Evolutionary conservation across 768 basidiomycete species (phyloP).

Genomic region (Ramaria rubella): DNA sequence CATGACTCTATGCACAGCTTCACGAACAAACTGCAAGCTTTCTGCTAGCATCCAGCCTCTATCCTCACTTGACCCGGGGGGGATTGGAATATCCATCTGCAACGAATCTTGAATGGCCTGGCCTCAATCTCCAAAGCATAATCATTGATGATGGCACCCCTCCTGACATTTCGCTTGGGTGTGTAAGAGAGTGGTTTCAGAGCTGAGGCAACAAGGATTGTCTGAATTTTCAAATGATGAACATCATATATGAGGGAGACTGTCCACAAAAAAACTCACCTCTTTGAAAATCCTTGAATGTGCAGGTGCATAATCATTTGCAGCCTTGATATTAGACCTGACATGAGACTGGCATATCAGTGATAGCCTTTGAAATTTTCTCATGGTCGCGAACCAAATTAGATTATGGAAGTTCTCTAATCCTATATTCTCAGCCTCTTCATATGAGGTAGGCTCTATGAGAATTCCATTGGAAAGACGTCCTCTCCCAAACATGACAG

Average conservation of each 20-base stretch:
- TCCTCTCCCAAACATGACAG: constrained; percentile 37
- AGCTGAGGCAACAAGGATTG: constrained; percentile 35
- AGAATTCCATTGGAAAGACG: constrained; percentile 35
- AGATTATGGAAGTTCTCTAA: constrained; percentile 1
- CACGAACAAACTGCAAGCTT: constrained; percentile 23
- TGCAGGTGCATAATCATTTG: constrained; percentile 27
- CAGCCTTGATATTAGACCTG: not conserved
- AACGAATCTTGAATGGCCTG: constrained; percentile 29
- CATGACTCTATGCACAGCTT: constrained; percentile 30
- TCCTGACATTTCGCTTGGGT: constrained; percentile 34
- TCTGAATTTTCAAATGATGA: constrained; percentile 21
- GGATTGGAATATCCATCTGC: constrained; percentile 22
- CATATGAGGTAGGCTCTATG: constrained; percentile 23
- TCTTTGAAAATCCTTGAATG: constrained; percentile 45
- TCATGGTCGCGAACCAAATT: not conserved
- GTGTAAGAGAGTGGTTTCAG: constrained; percentile 39
- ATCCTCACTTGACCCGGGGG: constrained; percentile 11
- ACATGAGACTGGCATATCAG: not conserved
- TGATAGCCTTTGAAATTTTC: not conserved
- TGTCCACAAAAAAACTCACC: constrained; percentile 16
- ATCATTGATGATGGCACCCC: constrained; percentile 29
- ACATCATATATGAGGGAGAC: not conserved
- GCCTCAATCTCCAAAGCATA: constrained; percentile 38
- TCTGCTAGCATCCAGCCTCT: constrained; percentile 18
- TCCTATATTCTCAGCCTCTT: not conserved